Evolutionary conservation across 257 asterid genomes (phyloP).

Genomic region (Prunella vulgaris): DNA sequence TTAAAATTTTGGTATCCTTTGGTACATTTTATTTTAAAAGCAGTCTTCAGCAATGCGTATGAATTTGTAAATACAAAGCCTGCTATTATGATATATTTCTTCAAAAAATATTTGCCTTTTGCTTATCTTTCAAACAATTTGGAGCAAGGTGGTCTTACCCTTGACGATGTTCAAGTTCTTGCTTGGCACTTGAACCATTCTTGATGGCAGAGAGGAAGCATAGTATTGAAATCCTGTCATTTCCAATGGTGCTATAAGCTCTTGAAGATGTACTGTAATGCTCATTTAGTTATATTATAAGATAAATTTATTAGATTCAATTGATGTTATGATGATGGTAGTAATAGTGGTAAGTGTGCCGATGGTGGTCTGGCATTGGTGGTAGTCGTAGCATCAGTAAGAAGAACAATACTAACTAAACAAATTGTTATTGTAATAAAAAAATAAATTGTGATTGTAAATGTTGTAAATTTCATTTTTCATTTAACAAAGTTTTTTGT

Average conservation of each 20-base stretch:
- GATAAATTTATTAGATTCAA: neutral
- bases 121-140: neutral
- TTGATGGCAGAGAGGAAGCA: neutral
- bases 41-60: neutral
- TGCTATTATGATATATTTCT: neutral
- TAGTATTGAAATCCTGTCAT: neutral
- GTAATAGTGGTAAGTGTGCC: neutral
- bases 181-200: constrained; percentile 1
- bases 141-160: neutral
- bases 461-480: neutral
- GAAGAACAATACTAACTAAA: neutral
- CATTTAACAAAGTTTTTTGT: neutral
- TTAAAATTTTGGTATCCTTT: neutral
- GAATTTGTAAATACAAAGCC: neutral
- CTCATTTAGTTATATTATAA: neutral
- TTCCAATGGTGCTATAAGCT: neutral
- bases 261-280: neutral
- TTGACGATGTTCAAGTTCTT: neutral
- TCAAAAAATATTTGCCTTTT: neutral
- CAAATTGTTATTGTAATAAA: neutral
- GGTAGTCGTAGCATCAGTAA: constrained; percentile 3
- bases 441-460: neutral
- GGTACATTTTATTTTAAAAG: neutral
- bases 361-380: neutral
- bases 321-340: neutral